phyloP scores from a whole-genome alignment of 345 rosid genomes.

The Triadica sebifera region DNA sequence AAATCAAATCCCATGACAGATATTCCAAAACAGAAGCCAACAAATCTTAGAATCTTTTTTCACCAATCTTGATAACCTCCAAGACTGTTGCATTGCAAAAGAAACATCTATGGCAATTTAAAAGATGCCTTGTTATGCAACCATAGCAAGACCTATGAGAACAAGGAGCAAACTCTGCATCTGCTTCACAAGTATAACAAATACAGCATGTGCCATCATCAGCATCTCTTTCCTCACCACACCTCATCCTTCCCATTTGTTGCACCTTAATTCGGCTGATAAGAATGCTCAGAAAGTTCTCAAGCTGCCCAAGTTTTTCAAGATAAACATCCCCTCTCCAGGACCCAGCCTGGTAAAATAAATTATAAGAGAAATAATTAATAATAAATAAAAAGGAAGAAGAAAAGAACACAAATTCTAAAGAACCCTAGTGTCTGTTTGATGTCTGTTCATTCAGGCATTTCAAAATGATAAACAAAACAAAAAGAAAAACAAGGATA shows the following conservation, averaged over 20 bases:
- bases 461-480: too few species aligned
- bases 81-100: slow-evolving; percentile 82
- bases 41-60: slow-evolving; percentile 13
- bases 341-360: slow-evolving; percentile 56
- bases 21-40: not conserved
- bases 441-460: too few species aligned
- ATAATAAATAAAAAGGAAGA: not conserved
- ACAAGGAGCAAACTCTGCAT: slow-evolving; percentile 75
- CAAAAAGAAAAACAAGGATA: too few species aligned
- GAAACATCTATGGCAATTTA: slow-evolving; percentile 88
- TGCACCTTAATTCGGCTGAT: slow-evolving; percentile 42
- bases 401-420: too few species aligned
- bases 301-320: slow-evolving; percentile 57
- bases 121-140: slow-evolving; percentile 93
- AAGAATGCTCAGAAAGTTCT: slow-evolving; percentile 60
- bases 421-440: too few species aligned
- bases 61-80: slow-evolving; percentile 47
- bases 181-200: slow-evolving; percentile 64
- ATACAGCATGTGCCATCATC: slow-evolving; percentile 80
- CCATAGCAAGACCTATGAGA: slow-evolving; percentile 83
- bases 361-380: not conserved
- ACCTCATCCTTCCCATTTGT: slow-evolving; percentile 30
- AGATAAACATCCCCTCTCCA: slow-evolving; percentile 50
- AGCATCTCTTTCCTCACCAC: slow-evolving; percentile 35
- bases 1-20: not conserved